A percentile compares a stretch with the other conserved stretches of the same genome.
These are phyloP conservation scores for Mortierella sp. DNA, from an alignment of 371 early-diverging fungal species.

Conservation along the genomic window DNA sequence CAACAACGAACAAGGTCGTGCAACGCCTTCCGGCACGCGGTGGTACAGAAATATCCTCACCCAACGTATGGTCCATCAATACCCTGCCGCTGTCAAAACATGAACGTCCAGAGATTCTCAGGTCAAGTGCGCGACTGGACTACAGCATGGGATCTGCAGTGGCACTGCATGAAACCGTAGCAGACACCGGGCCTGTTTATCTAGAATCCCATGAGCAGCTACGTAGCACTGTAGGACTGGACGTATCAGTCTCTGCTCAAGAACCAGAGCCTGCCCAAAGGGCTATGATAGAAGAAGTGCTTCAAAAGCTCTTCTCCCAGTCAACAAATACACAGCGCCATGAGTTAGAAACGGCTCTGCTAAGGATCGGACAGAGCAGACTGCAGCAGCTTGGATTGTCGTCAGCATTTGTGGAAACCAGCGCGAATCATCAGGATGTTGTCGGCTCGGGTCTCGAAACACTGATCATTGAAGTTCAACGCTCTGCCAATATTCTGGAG, in stretches of 20 bases:
- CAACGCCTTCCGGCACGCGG: not conserved
- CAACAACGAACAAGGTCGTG: not conserved
- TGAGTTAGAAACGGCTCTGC: constrained; percentile 13
- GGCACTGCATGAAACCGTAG: constrained; percentile 12
- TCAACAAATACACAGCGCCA: not conserved
- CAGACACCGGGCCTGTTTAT: not conserved
- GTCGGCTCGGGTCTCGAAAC: constrained; percentile 30
- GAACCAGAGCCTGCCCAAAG: not conserved
- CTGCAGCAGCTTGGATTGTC: constrained; percentile 18
- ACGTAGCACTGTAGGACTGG: not conserved
- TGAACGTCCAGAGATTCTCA: constrained; percentile 9
- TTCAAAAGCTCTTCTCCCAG: not conserved
- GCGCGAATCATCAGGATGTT: constrained; percentile 30
- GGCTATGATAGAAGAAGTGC: not conserved
- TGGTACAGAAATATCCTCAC: not conserved
- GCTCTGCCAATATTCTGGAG: constrained; percentile 3
- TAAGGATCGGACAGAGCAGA: constrained; percentile 16
- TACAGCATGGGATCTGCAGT: not conserved
- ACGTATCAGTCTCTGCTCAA: not conserved
- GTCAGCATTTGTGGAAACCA: constrained; percentile 12
- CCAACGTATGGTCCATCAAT: constrained; percentile 22
- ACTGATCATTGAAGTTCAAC: constrained; percentile 5
- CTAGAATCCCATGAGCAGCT: not conserved
- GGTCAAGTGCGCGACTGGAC: constrained; percentile 5
- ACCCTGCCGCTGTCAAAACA: constrained; percentile 12